Percentiles rank a stretch among this genome's conserved stretches.
These are phyloP conservation scores for Linnemannia elongata DNA, from an alignment of 192 early-diverging fungal genomes.

Conservation along the genomic window DNA sequence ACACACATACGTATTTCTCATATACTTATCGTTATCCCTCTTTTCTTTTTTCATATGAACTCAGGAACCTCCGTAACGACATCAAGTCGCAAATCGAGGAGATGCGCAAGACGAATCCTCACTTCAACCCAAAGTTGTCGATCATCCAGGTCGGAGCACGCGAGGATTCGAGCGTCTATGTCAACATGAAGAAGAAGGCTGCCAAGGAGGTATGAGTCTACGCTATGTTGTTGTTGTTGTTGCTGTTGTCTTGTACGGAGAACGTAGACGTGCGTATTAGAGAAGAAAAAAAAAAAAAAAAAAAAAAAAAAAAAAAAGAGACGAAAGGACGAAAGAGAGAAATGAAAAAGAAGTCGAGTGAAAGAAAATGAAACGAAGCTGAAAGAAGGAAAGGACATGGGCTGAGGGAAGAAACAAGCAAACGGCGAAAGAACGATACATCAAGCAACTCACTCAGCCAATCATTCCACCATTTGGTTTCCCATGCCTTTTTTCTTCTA, in stretches of 20 bases:
- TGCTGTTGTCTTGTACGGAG: not conserved
- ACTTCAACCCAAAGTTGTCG: constrained; percentile 87
- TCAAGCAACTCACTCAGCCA: not conserved
- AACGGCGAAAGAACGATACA: not conserved
- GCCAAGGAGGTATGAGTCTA: constrained; percentile 77
- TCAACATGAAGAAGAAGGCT: constrained; percentile 93
- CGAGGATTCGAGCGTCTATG: constrained; percentile 95
- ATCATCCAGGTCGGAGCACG: constrained; percentile 95
- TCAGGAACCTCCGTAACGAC: constrained; percentile 76
- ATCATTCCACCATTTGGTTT: not conserved
- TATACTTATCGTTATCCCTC: not conserved
- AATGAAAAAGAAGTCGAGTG: too few species aligned
- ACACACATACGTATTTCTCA: not conserved
- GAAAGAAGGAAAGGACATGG: not conserved
- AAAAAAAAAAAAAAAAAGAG: not conserved
- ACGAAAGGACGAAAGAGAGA: too few species aligned
- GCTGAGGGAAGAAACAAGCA: not conserved
- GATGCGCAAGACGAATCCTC: constrained; percentile 71
- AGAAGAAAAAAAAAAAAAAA: not conserved
- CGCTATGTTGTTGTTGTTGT: not conserved
- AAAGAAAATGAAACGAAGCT: not conserved
- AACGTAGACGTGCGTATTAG: not conserved
- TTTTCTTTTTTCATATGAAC: not conserved
- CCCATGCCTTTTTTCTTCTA: not conserved
- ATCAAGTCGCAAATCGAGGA: constrained; percentile 79